phyloP scores from a whole-genome alignment of 1,284 basidiomycete species.

The Ganoderma lucidum region DNA sequence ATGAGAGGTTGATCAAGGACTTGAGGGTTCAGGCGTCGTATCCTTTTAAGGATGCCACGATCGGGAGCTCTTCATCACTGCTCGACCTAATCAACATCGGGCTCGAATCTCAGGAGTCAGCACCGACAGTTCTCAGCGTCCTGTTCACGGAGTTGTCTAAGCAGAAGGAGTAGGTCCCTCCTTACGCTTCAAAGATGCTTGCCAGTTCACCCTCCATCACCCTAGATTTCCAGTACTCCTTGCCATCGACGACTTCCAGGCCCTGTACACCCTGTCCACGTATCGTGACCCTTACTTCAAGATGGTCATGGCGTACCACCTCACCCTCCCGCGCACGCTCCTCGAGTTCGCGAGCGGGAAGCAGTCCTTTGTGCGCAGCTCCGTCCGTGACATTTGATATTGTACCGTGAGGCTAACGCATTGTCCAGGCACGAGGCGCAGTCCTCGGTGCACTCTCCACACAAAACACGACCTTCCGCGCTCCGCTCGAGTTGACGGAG shows the following conservation, averaged over 20 bases:
- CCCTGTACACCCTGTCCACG: constrained; percentile 70
- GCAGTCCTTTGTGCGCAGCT: constrained; percentile 61
- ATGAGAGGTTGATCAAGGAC: constrained; percentile 50
- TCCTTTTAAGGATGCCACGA: constrained; percentile 53
- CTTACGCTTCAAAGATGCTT: not conserved
- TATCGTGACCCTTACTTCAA: constrained; percentile 87
- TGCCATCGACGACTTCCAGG: constrained; percentile 89
- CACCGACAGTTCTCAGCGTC: constrained; percentile 71
- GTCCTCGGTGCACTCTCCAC: constrained; percentile 72
- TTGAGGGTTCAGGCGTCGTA: constrained; percentile 52
- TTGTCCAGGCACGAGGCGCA: constrained; percentile 61
- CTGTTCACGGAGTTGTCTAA: constrained; percentile 71
- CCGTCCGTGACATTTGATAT: constrained; percentile 3
- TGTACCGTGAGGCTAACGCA: constrained; percentile 24
- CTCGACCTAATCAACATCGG: constrained; percentile 68
- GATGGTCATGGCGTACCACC: constrained; percentile 79
- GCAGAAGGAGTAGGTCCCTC: constrained; percentile 61
- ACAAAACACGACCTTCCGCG: constrained; percentile 59
- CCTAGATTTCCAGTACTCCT: constrained; percentile 77
- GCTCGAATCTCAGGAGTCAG: constrained; percentile 59
- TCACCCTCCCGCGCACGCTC: constrained; percentile 82
- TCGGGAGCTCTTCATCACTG: constrained; percentile 61
- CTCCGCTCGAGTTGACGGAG: constrained; percentile 67
- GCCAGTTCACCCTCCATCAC: constrained; percentile 7
- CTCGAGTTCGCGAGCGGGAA: constrained; percentile 81